Base-by-base conservation (phyloP, 1,284 basidiomycete species). In the Phaffia rhodozyma region DNA sequence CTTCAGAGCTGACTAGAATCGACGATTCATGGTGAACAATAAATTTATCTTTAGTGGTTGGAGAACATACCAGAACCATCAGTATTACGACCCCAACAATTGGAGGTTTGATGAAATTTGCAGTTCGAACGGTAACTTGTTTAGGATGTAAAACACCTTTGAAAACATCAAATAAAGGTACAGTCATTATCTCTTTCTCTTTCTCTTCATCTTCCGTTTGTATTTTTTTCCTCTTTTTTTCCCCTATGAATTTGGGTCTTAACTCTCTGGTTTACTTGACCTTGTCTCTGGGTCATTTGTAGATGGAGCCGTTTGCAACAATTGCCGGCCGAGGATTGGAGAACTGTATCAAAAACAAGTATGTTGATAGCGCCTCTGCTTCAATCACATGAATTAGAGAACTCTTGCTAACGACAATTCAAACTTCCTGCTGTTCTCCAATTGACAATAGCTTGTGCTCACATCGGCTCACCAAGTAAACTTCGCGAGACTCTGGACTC, bases 101-200 rank as follows among this genome's bases (percentile, higher is more conserved):
- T 13, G 93, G 93, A 25, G 92, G 92, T 20, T 75, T 97, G 61
- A 97, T 97, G 93, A 94, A 93, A 74, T 97, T 94, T 71, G 91
- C 91, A 0, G 89, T 94, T 30, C 93, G 91, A 76, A 92, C 88
- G 0, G 83, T 87, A 0, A 97, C 90, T 1, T 97, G 92, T 71
- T 78, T 97, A 49, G 89, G 92, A 0, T 97, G 92, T 77, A 92
- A 91, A 75, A 92, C 92, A 0, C 85, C 89, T 16, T 72, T 97
- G 60, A 81, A 83, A 66, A 73, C 81, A 32, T 23, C 54, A 2
- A 86, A 81, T 67, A 80, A 84, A 69, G 84, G 89, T 91, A 69
- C 60, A 78, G 71, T 9, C 23, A 43, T 34, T 9, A 18, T 23
- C 9, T 55, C 43, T 11, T n/a, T 43, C 18, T 48, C 56, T 6